A percentile compares a stretch with the other conserved stretches of the same genome.
Conservation (phyloP, 2,329 filamentous ascomycete species). For the Ascochyta rabiei region DNA sequence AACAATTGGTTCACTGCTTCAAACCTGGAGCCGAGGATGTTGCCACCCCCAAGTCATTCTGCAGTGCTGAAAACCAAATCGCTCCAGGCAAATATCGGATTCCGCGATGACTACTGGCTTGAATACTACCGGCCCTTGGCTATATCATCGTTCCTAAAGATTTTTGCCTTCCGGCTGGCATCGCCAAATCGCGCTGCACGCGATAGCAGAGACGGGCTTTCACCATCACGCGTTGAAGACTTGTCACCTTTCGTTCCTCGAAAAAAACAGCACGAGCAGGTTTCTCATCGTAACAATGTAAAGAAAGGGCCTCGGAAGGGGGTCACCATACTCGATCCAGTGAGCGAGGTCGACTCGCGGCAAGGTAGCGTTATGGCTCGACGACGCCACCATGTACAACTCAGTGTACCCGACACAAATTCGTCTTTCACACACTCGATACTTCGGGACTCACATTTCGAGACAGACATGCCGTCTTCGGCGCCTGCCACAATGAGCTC, state of each 20-base stretch:
- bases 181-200: constrained; percentile 79
- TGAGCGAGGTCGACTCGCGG: constrained; percentile 45
- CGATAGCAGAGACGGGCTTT: constrained; percentile 75
- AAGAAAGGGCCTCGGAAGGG: constrained; percentile 70
- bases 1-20: constrained; percentile 86
- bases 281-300: constrained; percentile 64
- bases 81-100: constrained; percentile 52
- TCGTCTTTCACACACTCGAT: constrained; percentile 50
- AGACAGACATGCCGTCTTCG: constrained; percentile 33
- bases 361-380: constrained; percentile 25
- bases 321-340: constrained; percentile 71
- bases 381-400: constrained; percentile 29
- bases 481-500: constrained; percentile 22
- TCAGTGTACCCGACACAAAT: constrained; percentile 41
- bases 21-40: constrained; percentile 67
- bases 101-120: constrained; percentile 93
- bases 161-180: constrained; percentile 92
- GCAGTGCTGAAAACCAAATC: constrained; percentile 35
- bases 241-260: constrained; percentile 87
- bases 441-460: constrained; percentile 49
- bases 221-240: constrained; percentile 76
- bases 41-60: constrained; percentile 59
- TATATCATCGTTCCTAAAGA: constrained; percentile 86
- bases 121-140: constrained; percentile 93
- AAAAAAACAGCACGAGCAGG: constrained; percentile 57